Evolutionary conservation across 352 stramenopile species (phyloP).

Genomic region (Globisporangium irregulare): DNA sequence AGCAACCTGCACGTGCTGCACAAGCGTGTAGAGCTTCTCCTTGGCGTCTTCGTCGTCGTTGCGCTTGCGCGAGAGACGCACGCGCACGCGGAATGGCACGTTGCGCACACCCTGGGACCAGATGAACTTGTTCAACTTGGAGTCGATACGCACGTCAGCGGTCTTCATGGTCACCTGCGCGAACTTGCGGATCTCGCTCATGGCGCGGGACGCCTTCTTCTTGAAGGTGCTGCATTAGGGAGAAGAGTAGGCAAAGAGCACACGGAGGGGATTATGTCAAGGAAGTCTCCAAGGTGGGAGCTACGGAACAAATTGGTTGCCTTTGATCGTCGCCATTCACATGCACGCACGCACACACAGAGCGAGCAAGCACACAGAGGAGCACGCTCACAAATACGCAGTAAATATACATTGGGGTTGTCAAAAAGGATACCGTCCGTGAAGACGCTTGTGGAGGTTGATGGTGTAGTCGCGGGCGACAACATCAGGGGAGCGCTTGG

Average conservation of each 20-base stretch:
- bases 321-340: conserved; percentile 12
- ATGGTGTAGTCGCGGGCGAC: conserved; percentile 98
- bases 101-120: conserved; percentile 98
- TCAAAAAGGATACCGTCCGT: conserved; percentile 88
- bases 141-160: conserved; percentile 94
- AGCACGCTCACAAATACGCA: background rate
- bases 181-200: conserved; percentile 98
- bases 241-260: conserved; percentile 21
- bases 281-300: conserved; percentile 88
- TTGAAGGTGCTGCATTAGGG: conserved; percentile 90
- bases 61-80: conserved; percentile 97
- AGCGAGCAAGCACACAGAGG: conserved; percentile 10
- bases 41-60: conserved; percentile 99
- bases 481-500: conserved; percentile 90
- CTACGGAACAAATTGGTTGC: conserved; percentile 45
- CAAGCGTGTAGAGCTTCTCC: conserved; percentile 99
- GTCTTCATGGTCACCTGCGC: conserved; percentile 97
- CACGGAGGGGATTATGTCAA: conserved; percentile 46
- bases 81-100: conserved; percentile 96
- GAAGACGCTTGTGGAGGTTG: conserved; percentile 97
- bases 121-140: conserved; percentile 97
- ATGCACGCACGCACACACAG: conserved; percentile 1
- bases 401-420: conserved; percentile 17
- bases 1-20: conserved; percentile 96
- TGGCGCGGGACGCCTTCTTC: conserved; percentile 95